These are phyloP conservation scores for Polychaeton citri DNA, from an alignment of 2,329 filamentous ascomycete species.

Conservation along the genomic window DNA sequence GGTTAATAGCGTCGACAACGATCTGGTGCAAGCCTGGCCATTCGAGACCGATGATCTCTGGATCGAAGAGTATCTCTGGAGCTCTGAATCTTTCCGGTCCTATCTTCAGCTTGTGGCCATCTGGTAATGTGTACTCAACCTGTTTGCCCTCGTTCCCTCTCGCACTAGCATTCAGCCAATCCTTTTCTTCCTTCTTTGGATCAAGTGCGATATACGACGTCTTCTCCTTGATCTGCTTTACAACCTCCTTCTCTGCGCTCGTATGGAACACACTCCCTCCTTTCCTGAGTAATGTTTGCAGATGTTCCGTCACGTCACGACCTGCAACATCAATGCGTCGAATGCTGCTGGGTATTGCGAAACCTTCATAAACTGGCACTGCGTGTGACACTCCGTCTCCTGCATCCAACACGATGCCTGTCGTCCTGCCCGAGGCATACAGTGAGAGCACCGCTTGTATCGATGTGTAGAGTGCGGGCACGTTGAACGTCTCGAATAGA, in stretches of 20 bases:
- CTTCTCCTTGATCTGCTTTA: conserved; percentile 91
- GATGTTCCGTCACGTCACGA: conserved; percentile 86
- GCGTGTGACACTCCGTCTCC: conserved; percentile 96
- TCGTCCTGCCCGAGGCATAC: conserved; percentile 91
- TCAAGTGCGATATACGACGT: conserved; percentile 83
- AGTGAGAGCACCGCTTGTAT: conserved; percentile 94
- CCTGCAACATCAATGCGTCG: conserved; percentile 91
- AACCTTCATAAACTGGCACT: conserved; percentile 94
- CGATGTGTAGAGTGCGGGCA: conserved; percentile 88
- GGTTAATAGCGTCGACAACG: conserved; percentile 86
- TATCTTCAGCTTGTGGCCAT: conserved; percentile 88
- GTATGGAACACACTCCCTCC: conserved; percentile 92
- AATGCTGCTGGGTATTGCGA: conserved; percentile 92
- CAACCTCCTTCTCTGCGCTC: conserved; percentile 98
- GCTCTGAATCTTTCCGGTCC: conserved; percentile 90
- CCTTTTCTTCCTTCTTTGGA: conserved; percentile 89
- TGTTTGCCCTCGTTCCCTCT: conserved; percentile 61
- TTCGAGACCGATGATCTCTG: conserved; percentile 90
- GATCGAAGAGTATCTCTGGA: conserved; percentile 94
- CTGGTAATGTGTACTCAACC: conserved; percentile 78
- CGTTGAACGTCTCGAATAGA: conserved; percentile 97
- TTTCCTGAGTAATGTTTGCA: conserved; percentile 84
- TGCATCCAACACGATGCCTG: conserved; percentile 86
- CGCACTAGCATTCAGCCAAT: conserved; percentile 61
- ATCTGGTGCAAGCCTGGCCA: conserved; percentile 97